phyloP scores from a whole-genome alignment of 768 basidiomycete species.

The Boletus vermiculosoides region DNA sequence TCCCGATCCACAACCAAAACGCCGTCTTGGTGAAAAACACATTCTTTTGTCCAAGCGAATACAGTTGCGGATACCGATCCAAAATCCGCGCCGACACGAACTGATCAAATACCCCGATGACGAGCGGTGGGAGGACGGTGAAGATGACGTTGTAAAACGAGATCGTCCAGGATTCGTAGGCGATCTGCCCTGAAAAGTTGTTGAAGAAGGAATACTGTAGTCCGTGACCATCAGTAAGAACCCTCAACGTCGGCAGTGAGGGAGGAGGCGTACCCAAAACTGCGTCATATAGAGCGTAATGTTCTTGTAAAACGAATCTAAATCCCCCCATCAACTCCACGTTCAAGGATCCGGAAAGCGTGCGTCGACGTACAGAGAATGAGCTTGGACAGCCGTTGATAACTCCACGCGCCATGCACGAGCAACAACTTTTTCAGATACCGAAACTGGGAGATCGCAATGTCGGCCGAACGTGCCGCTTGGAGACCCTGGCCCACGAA shows the following conservation, averaged over 20 bases:
- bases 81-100: conserved; percentile 96
- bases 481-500: conserved; percentile 84
- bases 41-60: conserved; percentile 91
- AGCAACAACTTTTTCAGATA: conserved; percentile 92
- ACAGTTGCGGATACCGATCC: conserved; percentile 95
- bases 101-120: conserved; percentile 98
- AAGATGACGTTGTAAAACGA: conserved; percentile 96
- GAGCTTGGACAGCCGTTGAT: conserved; percentile 89
- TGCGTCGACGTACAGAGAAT: conserved; percentile 74
- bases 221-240: background rate
- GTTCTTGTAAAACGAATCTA: conserved; percentile 99
- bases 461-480: conserved; percentile 96
- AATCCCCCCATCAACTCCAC: background rate
- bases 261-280: conserved; percentile 78
- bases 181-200: conserved; percentile 98
- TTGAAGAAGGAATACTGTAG: conserved; percentile 97
- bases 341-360: no score
- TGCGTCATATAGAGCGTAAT: conserved; percentile 98
- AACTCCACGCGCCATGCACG: conserved; percentile 99
- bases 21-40: conserved; percentile 88
- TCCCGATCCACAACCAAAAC: conserved; percentile 90
- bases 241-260: no score
- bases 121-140: conserved; percentile 92
- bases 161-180: conserved; percentile 98
- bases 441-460: conserved; percentile 97